Evolutionary conservation across 108 stramenopile genomes (phyloP), one percentile per base, ranked within the genome.

Genomic region (Stephanodiscus triporus): DNA sequence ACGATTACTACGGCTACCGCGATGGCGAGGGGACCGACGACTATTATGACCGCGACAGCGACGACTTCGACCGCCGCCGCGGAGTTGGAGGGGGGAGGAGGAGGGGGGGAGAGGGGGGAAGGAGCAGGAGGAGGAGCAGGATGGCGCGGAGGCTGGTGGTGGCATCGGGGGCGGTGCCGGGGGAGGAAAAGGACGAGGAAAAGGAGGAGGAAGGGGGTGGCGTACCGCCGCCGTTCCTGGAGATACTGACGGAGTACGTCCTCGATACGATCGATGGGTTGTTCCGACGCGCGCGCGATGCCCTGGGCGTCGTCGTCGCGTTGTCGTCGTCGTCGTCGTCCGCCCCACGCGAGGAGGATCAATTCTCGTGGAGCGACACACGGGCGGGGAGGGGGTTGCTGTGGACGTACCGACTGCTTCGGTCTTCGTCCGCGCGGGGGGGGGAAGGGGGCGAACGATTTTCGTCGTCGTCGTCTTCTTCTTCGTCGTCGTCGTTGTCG

Each of bases 311-410:
- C 53, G 13, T 13, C 32, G 26, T 26, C 68, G 47, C 37, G 20
- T 27, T 58, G 30, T 24, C n/a, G 32, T 36, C 64, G 9, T 23
- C 23, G 38, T 58, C 16, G 36, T 64, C 14, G 16, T 22, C 24
- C 8, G 14, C 22, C 8, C 53, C 45, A 4, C 56, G 65, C 50
- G 80, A 70, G 27, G 68, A 81, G 54, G 68, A 75, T 49, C 5
- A 60, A 14, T 75, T 72, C 55, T 75, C 80, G 37, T 81, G 80
- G 80, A 63, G 80, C 17, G 73, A 81, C 17, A 81, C 80, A 0
- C 32, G 57, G 24, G 68, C 71, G 63, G 80, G 80, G 10, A 40
- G 54, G 26, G 69, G 59, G 66, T 42, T 80, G 68, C 8, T 68
- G 8, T 50, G 67, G 66, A 63, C 68, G 17, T 80, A 69, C 27